Evolutionary conservation across 148 eudicot genomes (phyloP).

Genomic region (Vaccinium macrocarpon): DNA sequence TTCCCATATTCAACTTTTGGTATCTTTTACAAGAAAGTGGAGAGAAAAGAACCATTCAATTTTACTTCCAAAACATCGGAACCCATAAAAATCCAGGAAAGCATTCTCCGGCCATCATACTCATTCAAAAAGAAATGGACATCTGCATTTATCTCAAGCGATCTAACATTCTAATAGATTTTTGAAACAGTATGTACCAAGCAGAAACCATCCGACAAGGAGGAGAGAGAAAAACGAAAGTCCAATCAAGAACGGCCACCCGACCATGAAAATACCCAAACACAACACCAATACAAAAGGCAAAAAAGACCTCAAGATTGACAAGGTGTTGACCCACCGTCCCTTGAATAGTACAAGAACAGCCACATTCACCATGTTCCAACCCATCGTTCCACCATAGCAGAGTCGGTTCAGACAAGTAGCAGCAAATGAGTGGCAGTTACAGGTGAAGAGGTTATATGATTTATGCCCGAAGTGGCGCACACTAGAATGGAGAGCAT

Average conservation of each 20-base stretch:
- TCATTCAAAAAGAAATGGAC: background rate
- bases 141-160: background rate
- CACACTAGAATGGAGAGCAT: constrained; percentile 54
- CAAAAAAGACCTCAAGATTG: constrained; percentile 60
- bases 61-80: background rate
- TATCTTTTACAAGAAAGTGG: background rate
- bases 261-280: constrained; percentile 71
- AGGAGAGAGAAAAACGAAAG: constrained; percentile 46
- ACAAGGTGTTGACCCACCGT: constrained; percentile 57
- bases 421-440: constrained; percentile 82
- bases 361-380: constrained; percentile 84
- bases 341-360: constrained; percentile 61
- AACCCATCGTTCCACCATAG: constrained; percentile 71
- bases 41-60: background rate
- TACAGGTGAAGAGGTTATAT: constrained; percentile 89
- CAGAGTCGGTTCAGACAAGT: constrained; percentile 70
- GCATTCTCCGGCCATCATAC: background rate
- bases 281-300: constrained; percentile 62
- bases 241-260: constrained; percentile 78
- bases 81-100: background rate
- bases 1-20: background rate
- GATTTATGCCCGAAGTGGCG: constrained; percentile 72
- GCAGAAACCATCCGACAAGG: constrained; percentile 53
- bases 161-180: constrained; percentile 42
- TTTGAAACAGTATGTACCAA: constrained; percentile 51